Evolutionary conservation across 2,329 filamentous ascomycete species (phyloP).

Genomic region (Hansfordia pulvinata): DNA sequence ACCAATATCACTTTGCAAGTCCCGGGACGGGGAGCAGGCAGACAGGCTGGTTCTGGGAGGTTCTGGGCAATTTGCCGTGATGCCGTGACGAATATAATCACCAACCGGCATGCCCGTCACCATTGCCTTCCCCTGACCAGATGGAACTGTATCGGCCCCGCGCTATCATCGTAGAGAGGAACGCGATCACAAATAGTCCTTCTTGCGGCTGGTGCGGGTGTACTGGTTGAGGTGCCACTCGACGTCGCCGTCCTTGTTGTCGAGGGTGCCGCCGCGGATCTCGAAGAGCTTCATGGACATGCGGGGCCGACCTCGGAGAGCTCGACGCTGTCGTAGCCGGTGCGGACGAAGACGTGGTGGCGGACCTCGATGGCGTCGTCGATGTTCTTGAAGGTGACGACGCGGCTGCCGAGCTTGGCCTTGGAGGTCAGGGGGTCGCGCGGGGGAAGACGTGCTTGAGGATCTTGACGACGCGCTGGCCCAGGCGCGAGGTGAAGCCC

Average conservation of each 20-base stretch:
- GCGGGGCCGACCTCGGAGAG: constrained; percentile 75
- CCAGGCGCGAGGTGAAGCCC: constrained; percentile 72
- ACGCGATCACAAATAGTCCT: constrained; percentile 88
- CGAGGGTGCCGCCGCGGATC: constrained; percentile 79
- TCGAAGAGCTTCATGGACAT: constrained; percentile 98
- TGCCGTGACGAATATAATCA: too few species aligned
- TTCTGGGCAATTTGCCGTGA: too few species aligned
- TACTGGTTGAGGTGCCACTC: constrained; percentile 97
- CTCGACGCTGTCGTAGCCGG: constrained; percentile 79
- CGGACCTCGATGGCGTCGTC: constrained; percentile 89
- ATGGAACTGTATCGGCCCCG: too few species aligned
- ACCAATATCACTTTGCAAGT: too few species aligned
- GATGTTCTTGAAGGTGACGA: constrained; percentile 90
- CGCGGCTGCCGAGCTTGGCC: constrained; percentile 68
- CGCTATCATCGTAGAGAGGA: too few species aligned
- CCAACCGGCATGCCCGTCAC: too few species aligned
- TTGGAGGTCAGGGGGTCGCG: constrained; percentile 60
- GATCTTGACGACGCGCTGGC: constrained; percentile 74
- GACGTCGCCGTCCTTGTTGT: constrained; percentile 88
- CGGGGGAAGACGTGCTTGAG: constrained; percentile 87
- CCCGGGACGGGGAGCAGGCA: too few species aligned
- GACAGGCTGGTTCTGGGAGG: too few species aligned
- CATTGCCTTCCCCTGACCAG: too few species aligned
- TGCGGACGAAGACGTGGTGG: constrained; percentile 89
- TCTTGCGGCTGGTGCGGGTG: constrained; percentile 85